phyloP scores from a whole-genome alignment of 768 basidiomycete species.

The Astraeus odoratus region DNA sequence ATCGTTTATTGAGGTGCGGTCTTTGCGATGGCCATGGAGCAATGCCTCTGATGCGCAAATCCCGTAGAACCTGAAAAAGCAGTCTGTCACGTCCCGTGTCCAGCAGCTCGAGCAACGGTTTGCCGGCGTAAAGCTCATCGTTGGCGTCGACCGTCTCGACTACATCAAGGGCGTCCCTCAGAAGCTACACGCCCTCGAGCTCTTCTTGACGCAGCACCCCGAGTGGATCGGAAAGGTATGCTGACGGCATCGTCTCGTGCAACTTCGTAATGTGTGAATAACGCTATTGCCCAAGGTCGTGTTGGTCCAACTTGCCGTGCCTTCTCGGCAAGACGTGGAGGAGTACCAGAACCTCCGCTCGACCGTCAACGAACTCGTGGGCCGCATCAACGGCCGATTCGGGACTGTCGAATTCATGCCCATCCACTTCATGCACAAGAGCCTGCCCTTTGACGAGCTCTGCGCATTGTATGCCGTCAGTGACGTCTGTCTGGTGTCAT shows the following conservation, averaged over 20 bases:
- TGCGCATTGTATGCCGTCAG: constrained; percentile 97
- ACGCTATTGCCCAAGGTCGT: constrained; percentile 62
- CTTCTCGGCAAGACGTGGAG: constrained; percentile 96
- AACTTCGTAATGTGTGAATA: constrained; percentile 1
- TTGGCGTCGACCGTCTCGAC: constrained; percentile 96
- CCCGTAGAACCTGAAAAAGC: constrained; percentile 67
- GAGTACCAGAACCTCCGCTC: constrained; percentile 97
- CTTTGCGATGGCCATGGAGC: background rate
- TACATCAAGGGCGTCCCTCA: constrained; percentile 99
- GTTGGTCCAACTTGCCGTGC: constrained; percentile 93
- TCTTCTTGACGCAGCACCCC: constrained; percentile 95
- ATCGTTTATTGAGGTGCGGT: constrained; percentile 75
- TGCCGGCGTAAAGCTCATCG: constrained; percentile 92
- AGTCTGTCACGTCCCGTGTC: constrained; percentile 76
- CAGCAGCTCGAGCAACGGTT: constrained; percentile 82
- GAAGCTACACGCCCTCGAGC: constrained; percentile 92
- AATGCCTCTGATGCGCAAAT: constrained; percentile 3
- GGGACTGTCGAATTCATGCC: constrained; percentile 99
- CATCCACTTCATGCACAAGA: constrained; percentile 99
- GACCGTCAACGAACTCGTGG: constrained; percentile 96
- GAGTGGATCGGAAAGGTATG: constrained; percentile 97
- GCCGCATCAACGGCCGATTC: constrained; percentile 96
- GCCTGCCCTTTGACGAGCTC: constrained; percentile 86
- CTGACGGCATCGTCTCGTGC: background rate
- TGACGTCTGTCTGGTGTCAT: constrained; percentile 93